Base-by-base conservation (phyloP, 495 filamentous ascomycete species). In the Bacidia gigantensis region DNA sequence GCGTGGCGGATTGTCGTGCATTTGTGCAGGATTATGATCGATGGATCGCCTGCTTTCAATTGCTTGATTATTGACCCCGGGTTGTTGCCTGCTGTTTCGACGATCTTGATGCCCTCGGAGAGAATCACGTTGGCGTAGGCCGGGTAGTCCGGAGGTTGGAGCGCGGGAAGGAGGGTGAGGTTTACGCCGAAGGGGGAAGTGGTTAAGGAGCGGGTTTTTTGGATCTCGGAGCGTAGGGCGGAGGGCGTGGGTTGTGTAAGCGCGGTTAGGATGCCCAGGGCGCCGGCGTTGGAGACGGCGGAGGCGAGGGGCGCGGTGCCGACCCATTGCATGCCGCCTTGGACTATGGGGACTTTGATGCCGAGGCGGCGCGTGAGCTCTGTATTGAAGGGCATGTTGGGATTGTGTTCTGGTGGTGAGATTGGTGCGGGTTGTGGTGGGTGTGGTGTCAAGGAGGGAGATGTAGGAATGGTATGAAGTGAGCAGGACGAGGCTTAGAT, bases 1-100 rank as follows among this genome's bases (percentile, higher is more conserved):
- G 92, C 92, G 61, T 98, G 92, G 20, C 90, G 72, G 66, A 98
- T 89, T 1, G 90, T 95, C 20, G 92, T 98, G 72, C 92, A 98
- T 70, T 98, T 98, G 74, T 98, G 92, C 44, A 98, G 75, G 58
- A 98, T 80, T 51, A 77, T 87, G 59, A 72, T 79, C 26, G 77
- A 78, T 35, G 29, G 29, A 14, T 35, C 29, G 24, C 81, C 86
- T 46, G 77, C 73, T 72, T 98, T 98, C 51, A 98, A 75, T 70
- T 88, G 78, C 64, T 77, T 68, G 68, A 98, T 96, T 32, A 98
- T 83, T 14, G 88, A 86, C 12, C 89, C 92, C 0, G 92, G 92
- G 64, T 78, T 85, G 72, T 98, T 96, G 43, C 92, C 92, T 11
- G 92, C 92, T 5, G 92, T 98, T 73, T 98, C 92, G 59, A 98